Percentiles rank a stretch among this genome's conserved stretches.
Evolutionary conservation across 2,329 filamentous ascomycete genomes (phyloP).

Genomic region (Blumeriella jaapii): DNA sequence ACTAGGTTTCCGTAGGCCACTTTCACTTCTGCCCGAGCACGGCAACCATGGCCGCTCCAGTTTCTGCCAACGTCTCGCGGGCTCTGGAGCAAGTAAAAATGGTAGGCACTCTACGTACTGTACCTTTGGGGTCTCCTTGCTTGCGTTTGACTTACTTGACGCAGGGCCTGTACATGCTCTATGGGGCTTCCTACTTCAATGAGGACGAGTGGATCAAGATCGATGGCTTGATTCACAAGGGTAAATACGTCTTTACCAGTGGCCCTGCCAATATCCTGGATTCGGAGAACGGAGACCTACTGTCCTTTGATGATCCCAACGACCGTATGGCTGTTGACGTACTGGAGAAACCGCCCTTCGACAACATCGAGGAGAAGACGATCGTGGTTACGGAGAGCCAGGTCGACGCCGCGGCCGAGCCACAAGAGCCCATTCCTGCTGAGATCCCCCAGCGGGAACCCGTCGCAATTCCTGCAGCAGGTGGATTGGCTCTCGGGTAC

Average conservation of each 20-base stretch:
- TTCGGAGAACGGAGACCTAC: slow-evolving; percentile 17
- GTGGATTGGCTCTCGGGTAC: slow-evolving; percentile 11
- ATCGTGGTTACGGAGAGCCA: slow-evolving; percentile 4
- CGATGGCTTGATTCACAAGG: slow-evolving; percentile 23
- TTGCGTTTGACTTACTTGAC: slow-evolving; percentile 1
- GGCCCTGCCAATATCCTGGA: slow-evolving; percentile 19
- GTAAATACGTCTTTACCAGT: slow-evolving; percentile 21
- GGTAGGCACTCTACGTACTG: slow-evolving; percentile 8
- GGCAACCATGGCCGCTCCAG: slow-evolving; percentile 4
- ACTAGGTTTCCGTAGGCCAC: no score
- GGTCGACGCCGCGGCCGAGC: background rate
- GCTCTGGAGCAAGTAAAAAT: slow-evolving; percentile 20
- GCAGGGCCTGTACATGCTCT: slow-evolving; percentile 19
- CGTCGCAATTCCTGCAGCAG: slow-evolving; percentile 3
- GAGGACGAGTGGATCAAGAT: slow-evolving; percentile 25
- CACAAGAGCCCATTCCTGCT: background rate
- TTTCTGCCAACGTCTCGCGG: slow-evolving; percentile 14
- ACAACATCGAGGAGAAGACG: slow-evolving; percentile 3
- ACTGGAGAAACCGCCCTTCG: slow-evolving; percentile 1
- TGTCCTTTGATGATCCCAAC: slow-evolving; percentile 15
- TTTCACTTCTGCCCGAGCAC: no score
- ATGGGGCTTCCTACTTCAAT: slow-evolving; percentile 23
- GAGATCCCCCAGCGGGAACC: slow-evolving; percentile 6
- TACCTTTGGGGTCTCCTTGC: background rate
- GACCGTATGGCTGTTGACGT: slow-evolving; percentile 3